These are phyloP conservation scores for Eremothecium gossypii DNA, from an alignment of 1,139 yeast species.

Conservation along the genomic window DNA sequence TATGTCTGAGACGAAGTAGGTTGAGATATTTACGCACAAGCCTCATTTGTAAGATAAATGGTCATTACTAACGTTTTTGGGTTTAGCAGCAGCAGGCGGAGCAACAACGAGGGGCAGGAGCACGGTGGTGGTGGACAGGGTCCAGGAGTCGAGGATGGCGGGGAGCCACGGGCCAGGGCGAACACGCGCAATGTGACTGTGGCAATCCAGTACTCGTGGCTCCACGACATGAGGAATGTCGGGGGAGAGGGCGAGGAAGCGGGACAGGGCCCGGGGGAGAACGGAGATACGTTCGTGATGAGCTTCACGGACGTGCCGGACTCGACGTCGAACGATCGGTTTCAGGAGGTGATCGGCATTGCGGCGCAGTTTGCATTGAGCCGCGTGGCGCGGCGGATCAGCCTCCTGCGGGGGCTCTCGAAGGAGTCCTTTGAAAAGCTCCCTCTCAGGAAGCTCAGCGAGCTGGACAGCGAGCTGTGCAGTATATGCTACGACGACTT, in stretches of 20 bases:
- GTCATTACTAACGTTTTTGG: conserved; percentile 14
- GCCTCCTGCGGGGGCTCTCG: conserved; percentile 41
- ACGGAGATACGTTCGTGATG: conserved; percentile 33
- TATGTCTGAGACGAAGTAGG: conserved; percentile 1
- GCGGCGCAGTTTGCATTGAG: conserved; percentile 65
- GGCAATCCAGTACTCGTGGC: conserved; percentile 25
- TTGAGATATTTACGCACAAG: conserved; percentile 1
- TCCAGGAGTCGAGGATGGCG: background rate
- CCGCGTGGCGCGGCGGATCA: conserved; percentile 41
- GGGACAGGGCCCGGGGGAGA: conserved; percentile 38
- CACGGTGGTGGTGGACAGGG: background rate
- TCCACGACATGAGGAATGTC: conserved; percentile 6
- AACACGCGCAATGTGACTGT: conserved; percentile 25
- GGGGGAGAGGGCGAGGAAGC: conserved; percentile 14
- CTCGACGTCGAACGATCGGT: conserved; percentile 26
- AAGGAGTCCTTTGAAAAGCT: conserved; percentile 43
- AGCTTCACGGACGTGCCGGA: conserved; percentile 54
- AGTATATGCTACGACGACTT: conserved; percentile 63
- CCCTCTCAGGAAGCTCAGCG: conserved; percentile 32
- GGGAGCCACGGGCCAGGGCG: conserved; percentile 1
- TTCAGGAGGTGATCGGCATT: conserved; percentile 47
- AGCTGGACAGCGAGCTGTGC: conserved; percentile 38
- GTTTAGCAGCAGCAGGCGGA: background rate
- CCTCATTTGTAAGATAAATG: background rate
- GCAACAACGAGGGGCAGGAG: conserved; percentile 1